Conservation (phyloP, 73 alveolate genomes). For the Effrenium voratum region DNA sequence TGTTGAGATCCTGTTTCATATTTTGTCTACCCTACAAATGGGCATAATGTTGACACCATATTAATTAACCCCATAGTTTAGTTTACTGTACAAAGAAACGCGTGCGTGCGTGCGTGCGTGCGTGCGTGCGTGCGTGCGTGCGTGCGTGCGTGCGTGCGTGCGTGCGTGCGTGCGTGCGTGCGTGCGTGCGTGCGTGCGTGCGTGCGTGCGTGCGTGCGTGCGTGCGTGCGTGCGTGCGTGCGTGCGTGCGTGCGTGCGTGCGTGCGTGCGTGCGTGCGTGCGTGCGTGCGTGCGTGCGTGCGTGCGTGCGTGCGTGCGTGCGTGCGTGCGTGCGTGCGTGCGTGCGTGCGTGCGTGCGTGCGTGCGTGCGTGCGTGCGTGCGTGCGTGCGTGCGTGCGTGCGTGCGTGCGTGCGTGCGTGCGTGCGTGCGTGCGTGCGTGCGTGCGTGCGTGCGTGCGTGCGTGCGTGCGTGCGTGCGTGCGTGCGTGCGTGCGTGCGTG, state of each 20-base stretch:
- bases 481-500: neutral
- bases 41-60: no score
- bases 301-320: neutral
- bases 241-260: neutral
- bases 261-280: neutral
- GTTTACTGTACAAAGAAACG: neutral
- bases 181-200: conserved; percentile 5
- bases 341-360: neutral
- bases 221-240: neutral
- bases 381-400: neutral
- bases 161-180: neutral
- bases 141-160: conserved; percentile 47
- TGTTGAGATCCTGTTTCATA: no score
- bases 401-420: neutral
- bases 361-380: neutral
- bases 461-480: neutral
- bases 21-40: no score
- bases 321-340: neutral
- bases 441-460: neutral
- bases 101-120: neutral
- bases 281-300: neutral
- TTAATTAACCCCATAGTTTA: no score
- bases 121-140: conserved; percentile 23
- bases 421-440: neutral
- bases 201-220: neutral